A percentile compares a stretch with the other conserved stretches of the same genome.
phyloP scores from a whole-genome alignment of 2,329 filamentous ascomycete species.

The Fusarium chuoi region DNA sequence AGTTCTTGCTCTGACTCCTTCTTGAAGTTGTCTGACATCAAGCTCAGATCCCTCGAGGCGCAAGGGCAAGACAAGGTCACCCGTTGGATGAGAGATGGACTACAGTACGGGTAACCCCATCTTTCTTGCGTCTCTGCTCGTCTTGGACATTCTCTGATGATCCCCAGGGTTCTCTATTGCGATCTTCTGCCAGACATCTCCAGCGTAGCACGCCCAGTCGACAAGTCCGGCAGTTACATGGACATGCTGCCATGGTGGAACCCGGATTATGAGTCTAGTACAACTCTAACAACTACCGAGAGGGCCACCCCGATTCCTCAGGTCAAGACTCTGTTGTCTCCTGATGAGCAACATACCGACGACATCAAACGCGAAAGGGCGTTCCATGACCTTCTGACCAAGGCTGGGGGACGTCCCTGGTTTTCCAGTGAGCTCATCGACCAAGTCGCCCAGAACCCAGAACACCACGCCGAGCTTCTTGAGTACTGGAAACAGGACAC shows the following conservation, averaged over 20 bases:
- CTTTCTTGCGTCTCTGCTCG: not conserved
- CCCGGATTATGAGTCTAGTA: slow-evolving; percentile 6
- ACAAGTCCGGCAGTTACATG: slow-evolving; percentile 20
- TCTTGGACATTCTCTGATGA: slow-evolving; percentile 6
- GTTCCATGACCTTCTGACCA: slow-evolving; percentile 14
- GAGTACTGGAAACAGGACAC: slow-evolving; percentile 29
- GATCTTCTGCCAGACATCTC: slow-evolving; percentile 27
- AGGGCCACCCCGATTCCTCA: not conserved
- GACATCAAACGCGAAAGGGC: slow-evolving; percentile 19
- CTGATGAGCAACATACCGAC: slow-evolving; percentile 8
- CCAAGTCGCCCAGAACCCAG: slow-evolving; percentile 16
- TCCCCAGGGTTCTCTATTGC: slow-evolving; percentile 29
- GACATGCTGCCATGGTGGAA: slow-evolving; percentile 19
- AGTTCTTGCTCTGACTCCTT: not conserved
- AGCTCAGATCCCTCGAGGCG: slow-evolving; percentile 6
- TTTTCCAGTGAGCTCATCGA: slow-evolving; percentile 26
- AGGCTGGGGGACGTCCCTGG: slow-evolving; percentile 37
- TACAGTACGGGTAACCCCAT: slow-evolving; percentile 27
- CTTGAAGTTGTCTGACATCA: not conserved
- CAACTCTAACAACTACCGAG: slow-evolving; percentile 4
- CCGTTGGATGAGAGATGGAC: slow-evolving; percentile 31
- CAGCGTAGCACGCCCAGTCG: slow-evolving; percentile 19
- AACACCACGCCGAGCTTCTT: slow-evolving; percentile 13
- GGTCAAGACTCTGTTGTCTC: not conserved
- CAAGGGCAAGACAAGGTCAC: slow-evolving; percentile 25